These are phyloP conservation scores for Gonapodya sp. DNA, from an alignment of 192 early-diverging fungal genomes.

Conservation along the genomic window DNA sequence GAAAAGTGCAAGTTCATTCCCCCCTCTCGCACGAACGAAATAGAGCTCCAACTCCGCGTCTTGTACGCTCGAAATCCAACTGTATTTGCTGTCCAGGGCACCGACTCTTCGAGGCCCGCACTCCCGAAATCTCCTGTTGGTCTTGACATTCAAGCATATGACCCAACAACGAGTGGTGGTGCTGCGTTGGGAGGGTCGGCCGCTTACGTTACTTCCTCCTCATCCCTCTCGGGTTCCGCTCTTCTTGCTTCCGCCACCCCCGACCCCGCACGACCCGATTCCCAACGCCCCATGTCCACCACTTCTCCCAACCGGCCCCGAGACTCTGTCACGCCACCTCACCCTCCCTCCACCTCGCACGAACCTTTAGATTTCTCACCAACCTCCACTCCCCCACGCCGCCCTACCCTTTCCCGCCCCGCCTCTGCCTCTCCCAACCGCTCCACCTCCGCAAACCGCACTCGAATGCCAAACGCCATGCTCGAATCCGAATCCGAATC, in stretches of 20 bases:
- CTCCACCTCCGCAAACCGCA: not conserved
- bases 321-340: not conserved
- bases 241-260: not conserved
- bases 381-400: not conserved
- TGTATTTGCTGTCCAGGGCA: no score
- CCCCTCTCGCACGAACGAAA: constrained; percentile 10
- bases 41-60: not conserved
- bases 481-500: not conserved
- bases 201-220: no score
- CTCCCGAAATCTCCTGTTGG: no score
- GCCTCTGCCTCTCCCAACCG: not conserved
- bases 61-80: constrained; percentile 6
- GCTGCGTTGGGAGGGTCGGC: no score
- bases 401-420: not conserved
- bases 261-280: no score
- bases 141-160: no score
- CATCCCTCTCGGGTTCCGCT: not conserved
- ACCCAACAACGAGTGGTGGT: no score
- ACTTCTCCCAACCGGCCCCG: not conserved
- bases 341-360: no score
- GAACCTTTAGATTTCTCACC: not conserved
- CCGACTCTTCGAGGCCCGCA: no score
- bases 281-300: not conserved
- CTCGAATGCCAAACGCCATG: not conserved
- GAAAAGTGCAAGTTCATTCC: constrained; percentile 16